A percentile compares a stretch with the other conserved stretches of the same genome.
Evolutionary conservation across 441 rosid genomes (phyloP).

Genomic region (Dalechampia spathulata): DNA sequence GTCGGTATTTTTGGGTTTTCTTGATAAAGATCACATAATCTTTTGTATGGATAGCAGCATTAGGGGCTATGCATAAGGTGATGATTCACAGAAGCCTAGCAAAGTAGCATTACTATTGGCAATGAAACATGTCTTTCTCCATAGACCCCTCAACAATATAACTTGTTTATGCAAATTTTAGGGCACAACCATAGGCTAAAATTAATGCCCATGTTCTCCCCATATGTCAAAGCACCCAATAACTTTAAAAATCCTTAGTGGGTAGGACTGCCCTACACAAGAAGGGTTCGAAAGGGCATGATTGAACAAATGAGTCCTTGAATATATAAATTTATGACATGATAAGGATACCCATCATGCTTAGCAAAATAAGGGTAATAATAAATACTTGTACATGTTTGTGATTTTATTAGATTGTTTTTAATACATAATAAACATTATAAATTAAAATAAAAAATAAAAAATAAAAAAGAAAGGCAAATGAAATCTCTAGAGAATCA

Average conservation of each 20-base stretch:
- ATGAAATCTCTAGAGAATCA: slow-evolving; percentile 11
- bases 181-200: not conserved
- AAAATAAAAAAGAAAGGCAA: not conserved
- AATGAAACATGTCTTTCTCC: not conserved
- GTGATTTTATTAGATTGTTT: not conserved
- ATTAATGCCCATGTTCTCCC: not conserved
- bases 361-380: not conserved
- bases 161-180: not conserved
- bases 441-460: too few relatives aligned
- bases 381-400: not conserved
- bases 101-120: not conserved
- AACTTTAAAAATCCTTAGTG: not conserved
- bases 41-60: too few relatives aligned
- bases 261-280: not conserved
- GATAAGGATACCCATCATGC: not conserved
- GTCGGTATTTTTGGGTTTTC: too few relatives aligned
- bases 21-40: too few relatives aligned
- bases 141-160: not conserved
- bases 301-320: not conserved
- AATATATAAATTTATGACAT: not conserved
- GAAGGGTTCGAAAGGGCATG: not conserved
- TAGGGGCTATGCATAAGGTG: too few relatives aligned
- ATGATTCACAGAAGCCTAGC: too few relatives aligned
- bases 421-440: not conserved
- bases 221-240: not conserved